Evolutionary conservation across 257 asterid species (phyloP).

Genomic region (Orobanche coerulescens): DNA sequence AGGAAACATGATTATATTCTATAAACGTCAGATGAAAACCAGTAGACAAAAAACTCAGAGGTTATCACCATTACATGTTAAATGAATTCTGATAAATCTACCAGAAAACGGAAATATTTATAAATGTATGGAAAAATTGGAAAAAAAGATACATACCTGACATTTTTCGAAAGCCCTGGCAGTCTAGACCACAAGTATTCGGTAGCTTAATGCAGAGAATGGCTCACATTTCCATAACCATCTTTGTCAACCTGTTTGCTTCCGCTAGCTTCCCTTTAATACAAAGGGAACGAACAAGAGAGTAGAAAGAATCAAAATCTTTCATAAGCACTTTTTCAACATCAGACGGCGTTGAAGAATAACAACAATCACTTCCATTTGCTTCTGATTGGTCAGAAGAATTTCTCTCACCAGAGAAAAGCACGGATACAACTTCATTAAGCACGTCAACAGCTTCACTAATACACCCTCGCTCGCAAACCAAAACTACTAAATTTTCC

Average conservation of each 20-base stretch:
- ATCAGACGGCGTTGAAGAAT: conserved; percentile 18
- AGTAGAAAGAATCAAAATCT: conserved; percentile 55
- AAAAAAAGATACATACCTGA: conserved; percentile 24
- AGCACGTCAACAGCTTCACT: conserved; percentile 65
- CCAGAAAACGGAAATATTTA: neutral
- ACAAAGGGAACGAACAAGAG: conserved; percentile 50
- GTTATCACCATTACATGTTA: no score
- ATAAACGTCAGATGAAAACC: no score
- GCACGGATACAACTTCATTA: conserved; percentile 49
- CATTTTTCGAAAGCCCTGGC: no score
- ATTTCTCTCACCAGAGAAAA: conserved; percentile 34
- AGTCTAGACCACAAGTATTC: neutral
- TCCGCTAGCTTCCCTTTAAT: conserved; percentile 51
- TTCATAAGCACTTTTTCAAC: conserved; percentile 24
- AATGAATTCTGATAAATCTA: no score
- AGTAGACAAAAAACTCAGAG: no score
- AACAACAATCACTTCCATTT: conserved; percentile 16
- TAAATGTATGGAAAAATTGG: neutral
- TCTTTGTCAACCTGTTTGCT: conserved; percentile 55
- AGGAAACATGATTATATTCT: no score
- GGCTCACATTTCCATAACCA: conserved; percentile 35
- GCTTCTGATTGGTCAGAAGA: conserved; percentile 20
- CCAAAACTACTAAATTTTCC: conserved; percentile 41
- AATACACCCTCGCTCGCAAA: conserved; percentile 79
- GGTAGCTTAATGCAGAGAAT: conserved; percentile 7